phyloP scores from a whole-genome alignment of 2,329 filamentous ascomycete species.

The Xylaria sp. region DNA sequence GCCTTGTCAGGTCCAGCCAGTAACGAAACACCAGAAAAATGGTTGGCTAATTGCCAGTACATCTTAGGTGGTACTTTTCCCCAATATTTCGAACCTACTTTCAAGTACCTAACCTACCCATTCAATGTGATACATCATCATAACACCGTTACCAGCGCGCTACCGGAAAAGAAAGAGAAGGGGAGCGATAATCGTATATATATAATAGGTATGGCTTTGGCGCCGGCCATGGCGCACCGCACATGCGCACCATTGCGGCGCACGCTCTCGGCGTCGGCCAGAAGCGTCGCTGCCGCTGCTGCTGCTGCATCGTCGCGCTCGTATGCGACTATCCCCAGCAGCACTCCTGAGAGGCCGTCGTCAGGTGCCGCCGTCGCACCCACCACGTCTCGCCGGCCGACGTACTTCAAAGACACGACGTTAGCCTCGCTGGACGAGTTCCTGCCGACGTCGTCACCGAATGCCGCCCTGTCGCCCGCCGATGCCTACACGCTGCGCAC shows the following conservation, averaged over 20 bases:
- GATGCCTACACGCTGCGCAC: conserved; percentile 72
- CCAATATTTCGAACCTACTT: neutral
- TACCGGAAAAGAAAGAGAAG: neutral
- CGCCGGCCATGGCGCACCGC: conserved; percentile 45
- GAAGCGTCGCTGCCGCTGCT: conserved; percentile 28
- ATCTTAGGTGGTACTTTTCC: neutral
- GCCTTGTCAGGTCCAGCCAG: neutral
- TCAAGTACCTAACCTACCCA: too few species aligned
- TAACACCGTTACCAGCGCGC: neutral
- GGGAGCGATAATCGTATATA: neutral
- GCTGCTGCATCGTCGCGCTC: conserved; percentile 36
- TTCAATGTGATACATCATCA: neutral
- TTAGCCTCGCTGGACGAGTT: conserved; percentile 71
- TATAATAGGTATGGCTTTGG: conserved; percentile 43
- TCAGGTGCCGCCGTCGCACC: conserved; percentile 33
- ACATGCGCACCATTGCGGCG: conserved; percentile 47
- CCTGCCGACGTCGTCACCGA: conserved; percentile 56
- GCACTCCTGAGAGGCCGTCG: conserved; percentile 42
- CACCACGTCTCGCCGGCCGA: conserved; percentile 51
- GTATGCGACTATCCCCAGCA: conserved; percentile 49
- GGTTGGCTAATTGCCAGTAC: conserved; percentile 6
- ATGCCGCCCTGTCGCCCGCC: conserved; percentile 58
- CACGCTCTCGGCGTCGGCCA: conserved; percentile 41
- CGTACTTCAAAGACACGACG: conserved; percentile 70
- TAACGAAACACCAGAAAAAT: conserved; percentile 20